phyloP scores from a whole-genome alignment of 2,329 filamentous ascomycete species.

The Fusarium burgessii region DNA sequence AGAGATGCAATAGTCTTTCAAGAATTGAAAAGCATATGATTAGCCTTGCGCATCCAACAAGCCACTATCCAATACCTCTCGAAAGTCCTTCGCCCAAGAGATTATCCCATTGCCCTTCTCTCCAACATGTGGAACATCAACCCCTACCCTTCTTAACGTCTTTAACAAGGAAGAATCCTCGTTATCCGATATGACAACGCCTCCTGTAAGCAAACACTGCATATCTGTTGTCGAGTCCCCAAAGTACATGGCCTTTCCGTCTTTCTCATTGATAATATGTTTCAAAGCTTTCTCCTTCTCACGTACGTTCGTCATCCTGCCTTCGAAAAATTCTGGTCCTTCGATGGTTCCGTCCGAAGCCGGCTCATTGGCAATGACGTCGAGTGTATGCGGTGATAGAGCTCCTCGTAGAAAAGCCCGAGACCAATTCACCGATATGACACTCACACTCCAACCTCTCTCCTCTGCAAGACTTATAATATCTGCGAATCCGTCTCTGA shows the following conservation, averaged over 20 bases:
- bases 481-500: slow-evolving; percentile 57
- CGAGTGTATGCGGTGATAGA: slow-evolving; percentile 50
- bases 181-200: slow-evolving; percentile 60
- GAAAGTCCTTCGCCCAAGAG: slow-evolving; percentile 59
- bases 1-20: not conserved
- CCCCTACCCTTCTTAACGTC: slow-evolving; percentile 54
- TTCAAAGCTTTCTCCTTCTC: slow-evolving; percentile 61
- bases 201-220: slow-evolving; percentile 62
- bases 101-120: slow-evolving; percentile 40
- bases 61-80: slow-evolving; percentile 54
- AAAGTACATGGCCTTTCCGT: slow-evolving; percentile 61
- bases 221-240: slow-evolving; percentile 70
- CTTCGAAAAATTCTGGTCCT: slow-evolving; percentile 52
- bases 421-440: slow-evolving; percentile 67
- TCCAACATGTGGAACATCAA: slow-evolving; percentile 54
- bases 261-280: slow-evolving; percentile 42
- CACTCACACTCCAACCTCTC: slow-evolving; percentile 54
- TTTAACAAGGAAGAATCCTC: slow-evolving; percentile 51
- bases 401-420: slow-evolving; percentile 60
- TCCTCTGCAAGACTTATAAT: slow-evolving; percentile 45
- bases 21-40: not conserved
- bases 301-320: slow-evolving; percentile 52
- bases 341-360: slow-evolving; percentile 54
- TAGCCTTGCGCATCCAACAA: slow-evolving; percentile 35
- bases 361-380: slow-evolving; percentile 60